phyloP scores from a whole-genome alignment of 805 yeast genomes.

The Tanozyma kutaoensis region DNA sequence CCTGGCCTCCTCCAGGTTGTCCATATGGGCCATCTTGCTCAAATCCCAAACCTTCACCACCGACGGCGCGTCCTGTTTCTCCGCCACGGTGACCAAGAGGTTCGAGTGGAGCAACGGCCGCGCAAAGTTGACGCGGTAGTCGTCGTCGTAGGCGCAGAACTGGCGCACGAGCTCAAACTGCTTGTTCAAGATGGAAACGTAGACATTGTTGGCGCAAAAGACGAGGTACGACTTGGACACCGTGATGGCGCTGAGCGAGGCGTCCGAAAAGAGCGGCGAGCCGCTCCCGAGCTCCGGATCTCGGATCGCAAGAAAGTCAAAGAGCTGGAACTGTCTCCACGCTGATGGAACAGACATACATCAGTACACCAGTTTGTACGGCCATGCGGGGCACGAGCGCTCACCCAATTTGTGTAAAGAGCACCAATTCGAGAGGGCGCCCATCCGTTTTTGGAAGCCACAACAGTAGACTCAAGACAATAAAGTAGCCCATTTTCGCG shows the following conservation, averaged over 20 bases:
- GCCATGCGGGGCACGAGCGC: no score
- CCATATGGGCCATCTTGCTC: conserved; percentile 27
- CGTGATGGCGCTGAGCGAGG: conserved; percentile 51
- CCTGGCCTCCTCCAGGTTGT: conserved; percentile 6
- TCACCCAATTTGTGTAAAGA: no score
- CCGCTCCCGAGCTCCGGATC: conserved; percentile 65
- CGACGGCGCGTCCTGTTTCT: conserved; percentile 57
- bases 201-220: conserved; percentile 40
- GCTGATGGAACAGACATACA: conserved; percentile 11
- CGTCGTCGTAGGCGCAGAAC: conserved; percentile 54
- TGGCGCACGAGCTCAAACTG: conserved; percentile 26
- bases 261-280: conserved; percentile 67
- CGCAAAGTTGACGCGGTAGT: conserved; percentile 50
- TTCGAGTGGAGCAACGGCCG: conserved; percentile 29
- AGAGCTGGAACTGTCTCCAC: conserved; percentile 82
- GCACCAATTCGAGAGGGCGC: no score
- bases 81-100: conserved; percentile 60
- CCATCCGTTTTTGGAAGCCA: no score
- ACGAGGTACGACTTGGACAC: conserved; percentile 44
- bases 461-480: no score
- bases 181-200: conserved; percentile 41
- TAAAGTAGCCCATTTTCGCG: no score
- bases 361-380: no score
- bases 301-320: conserved; percentile 67
- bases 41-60: conserved; percentile 65